A percentile compares a stretch with the other conserved stretches of the same genome.
These are phyloP conservation scores for Oehlia diaphana DNA, from an alignment of 192 early-diverging fungal species.

Conservation along the genomic window DNA sequence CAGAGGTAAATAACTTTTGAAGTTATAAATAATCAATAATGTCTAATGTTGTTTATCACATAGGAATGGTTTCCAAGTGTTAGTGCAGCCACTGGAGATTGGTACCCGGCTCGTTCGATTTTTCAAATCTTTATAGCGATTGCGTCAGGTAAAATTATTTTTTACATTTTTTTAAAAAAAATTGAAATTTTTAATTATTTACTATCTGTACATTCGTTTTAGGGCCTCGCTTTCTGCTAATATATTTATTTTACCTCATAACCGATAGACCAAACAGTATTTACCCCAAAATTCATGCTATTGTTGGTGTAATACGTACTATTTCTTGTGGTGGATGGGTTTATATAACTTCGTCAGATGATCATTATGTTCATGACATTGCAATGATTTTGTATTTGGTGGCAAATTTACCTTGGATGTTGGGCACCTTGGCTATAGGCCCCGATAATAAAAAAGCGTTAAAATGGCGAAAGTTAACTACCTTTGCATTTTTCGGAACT, in stretches of 20 bases:
- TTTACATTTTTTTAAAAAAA: background rate
- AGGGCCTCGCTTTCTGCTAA: background rate
- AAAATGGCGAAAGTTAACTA: slow-evolving; percentile 56
- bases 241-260: background rate
- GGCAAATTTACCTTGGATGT: slow-evolving; percentile 72
- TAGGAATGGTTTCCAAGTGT: slow-evolving; percentile 82
- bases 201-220: background rate
- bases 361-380: slow-evolving; percentile 77
- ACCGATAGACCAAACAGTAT: slow-evolving; percentile 13
- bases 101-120: slow-evolving; percentile 72
- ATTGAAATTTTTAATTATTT: background rate
- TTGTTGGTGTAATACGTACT: slow-evolving; percentile 62
- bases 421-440: slow-evolving; percentile 58
- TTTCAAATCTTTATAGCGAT: slow-evolving; percentile 83
- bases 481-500: slow-evolving; percentile 65
- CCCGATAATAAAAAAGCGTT: slow-evolving; percentile 44
- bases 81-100: slow-evolving; percentile 77
- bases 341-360: slow-evolving; percentile 79
- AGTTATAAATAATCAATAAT: background rate
- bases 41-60: background rate
- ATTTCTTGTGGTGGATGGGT: slow-evolving; percentile 81
- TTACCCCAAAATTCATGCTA: slow-evolving; percentile 42
- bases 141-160: slow-evolving; percentile 48
- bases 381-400: slow-evolving; percentile 81
- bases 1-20: slow-evolving; percentile 49